These are phyloP conservation scores for Artemisia tridentata DNA, from an alignment of 129 eudicot genomes.

Conservation along the genomic window DNA sequence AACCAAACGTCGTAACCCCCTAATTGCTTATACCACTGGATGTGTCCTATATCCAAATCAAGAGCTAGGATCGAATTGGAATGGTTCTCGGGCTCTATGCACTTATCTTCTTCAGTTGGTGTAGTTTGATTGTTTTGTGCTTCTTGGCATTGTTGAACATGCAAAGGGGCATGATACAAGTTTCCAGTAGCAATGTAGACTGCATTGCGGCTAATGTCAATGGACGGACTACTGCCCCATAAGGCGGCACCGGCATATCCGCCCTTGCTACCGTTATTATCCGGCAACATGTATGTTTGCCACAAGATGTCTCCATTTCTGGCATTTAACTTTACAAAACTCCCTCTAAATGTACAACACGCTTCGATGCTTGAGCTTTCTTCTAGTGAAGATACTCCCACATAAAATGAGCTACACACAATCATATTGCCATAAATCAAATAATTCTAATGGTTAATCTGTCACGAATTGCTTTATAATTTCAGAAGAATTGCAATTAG, in stretches of 20 bases:
- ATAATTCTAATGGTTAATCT: background rate
- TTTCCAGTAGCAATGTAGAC: conserved; percentile 69
- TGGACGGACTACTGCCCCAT: conserved; percentile 90
- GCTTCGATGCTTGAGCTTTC: conserved; percentile 31
- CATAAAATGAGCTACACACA: conserved; percentile 41
- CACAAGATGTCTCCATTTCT: conserved; percentile 52
- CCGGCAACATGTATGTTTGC: conserved; percentile 71
- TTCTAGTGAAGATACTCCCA: conserved; percentile 74
- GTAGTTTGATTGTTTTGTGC: conserved; percentile 54
- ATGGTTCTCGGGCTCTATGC: conserved; percentile 53
- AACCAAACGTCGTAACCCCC: conserved; percentile 72
- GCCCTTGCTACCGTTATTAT: conserved; percentile 51
- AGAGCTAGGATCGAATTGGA: conserved; percentile 61
- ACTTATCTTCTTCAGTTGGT: conserved; percentile 48
- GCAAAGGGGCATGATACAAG: conserved; percentile 55
- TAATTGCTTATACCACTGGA: conserved; percentile 56
- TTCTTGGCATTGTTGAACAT: conserved; percentile 62
- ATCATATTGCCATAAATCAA: background rate
- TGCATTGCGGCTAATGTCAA: conserved; percentile 38
- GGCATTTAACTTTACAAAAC: conserved; percentile 57
- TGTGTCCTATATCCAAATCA: conserved; percentile 49
- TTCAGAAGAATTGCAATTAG: background rate
- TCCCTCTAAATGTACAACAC: conserved; percentile 73
- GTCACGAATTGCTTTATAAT: background rate
- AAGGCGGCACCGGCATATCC: conserved; percentile 65